Evolutionary conservation across 2,329 filamentous ascomycete species (phyloP).

Genomic region (Phialemonium atrogriseum): DNA sequence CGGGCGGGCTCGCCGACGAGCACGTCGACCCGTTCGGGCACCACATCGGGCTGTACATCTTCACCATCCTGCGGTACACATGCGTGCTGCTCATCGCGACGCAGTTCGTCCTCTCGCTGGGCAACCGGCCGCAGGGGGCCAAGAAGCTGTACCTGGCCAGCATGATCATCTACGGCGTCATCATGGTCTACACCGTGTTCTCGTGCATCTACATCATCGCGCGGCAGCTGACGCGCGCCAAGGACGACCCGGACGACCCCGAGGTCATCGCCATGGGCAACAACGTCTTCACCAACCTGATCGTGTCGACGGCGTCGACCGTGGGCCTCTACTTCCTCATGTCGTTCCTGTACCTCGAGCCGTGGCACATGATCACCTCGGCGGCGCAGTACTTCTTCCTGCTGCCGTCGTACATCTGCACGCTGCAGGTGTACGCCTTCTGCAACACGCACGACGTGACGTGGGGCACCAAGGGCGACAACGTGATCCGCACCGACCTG

Average conservation of each 20-base stretch:
- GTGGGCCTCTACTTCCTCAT: constrained; percentile 93
- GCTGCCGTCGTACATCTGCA: constrained; percentile 91
- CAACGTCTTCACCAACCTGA: constrained; percentile 91
- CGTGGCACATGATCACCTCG: constrained; percentile 98
- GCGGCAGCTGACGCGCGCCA: constrained; percentile 56
- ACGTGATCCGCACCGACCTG: constrained; percentile 85
- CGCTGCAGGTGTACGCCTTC: constrained; percentile 94
- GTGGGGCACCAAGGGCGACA: constrained; percentile 98
- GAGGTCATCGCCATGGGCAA: constrained; percentile 56
- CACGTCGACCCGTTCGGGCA: constrained; percentile 86
- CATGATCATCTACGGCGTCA: constrained; percentile 84
- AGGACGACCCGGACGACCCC: constrained; percentile 28
- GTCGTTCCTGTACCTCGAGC: constrained; percentile 93
- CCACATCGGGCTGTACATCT: constrained; percentile 75
- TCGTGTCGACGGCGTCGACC: constrained; percentile 82
- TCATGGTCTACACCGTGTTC: constrained; percentile 95
- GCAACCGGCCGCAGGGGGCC: constrained; percentile 90
- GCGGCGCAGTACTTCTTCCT: constrained; percentile 87
- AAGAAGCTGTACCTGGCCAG: constrained; percentile 81
- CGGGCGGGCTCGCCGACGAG: constrained; percentile 75
- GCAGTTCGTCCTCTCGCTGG: constrained; percentile 94
- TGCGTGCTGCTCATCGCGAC: constrained; percentile 83
- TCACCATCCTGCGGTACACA: constrained; percentile 75
- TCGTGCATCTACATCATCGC: constrained; percentile 80
- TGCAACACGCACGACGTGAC: constrained; percentile 99